Percentiles rank a stretch among this genome's conserved stretches.
phyloP scores from a whole-genome alignment of 1,139 yeast species.

The Geotrichum restrictum region DNA sequence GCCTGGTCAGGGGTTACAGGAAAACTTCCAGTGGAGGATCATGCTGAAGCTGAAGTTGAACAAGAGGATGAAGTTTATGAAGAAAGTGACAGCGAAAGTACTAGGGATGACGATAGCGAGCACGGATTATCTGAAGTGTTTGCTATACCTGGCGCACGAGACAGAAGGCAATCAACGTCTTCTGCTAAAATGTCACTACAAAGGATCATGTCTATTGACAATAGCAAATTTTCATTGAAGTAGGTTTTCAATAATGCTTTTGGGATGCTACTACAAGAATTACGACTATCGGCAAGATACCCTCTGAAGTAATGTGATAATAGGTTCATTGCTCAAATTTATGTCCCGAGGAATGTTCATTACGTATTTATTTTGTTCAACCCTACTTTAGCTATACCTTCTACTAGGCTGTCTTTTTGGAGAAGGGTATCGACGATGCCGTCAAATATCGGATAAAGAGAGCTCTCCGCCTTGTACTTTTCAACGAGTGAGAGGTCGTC shows the following conservation, averaged over 20 bases:
- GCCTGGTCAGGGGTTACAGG: conserved; percentile 15
- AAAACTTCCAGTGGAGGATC: neutral
- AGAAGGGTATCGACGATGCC: conserved; percentile 45
- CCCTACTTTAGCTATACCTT: conserved; percentile 5
- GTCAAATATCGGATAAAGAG: conserved; percentile 47
- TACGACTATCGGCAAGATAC: too few species aligned
- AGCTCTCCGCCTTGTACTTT: conserved; percentile 40
- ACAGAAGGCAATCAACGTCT: conserved; percentile 13
- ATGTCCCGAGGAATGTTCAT: neutral
- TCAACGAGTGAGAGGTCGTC: conserved; percentile 32
- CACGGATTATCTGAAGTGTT: conserved; percentile 1
- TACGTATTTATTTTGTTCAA: neutral
- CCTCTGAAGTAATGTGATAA: neutral
- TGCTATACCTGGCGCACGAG: neutral
- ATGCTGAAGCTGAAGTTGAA: conserved; percentile 1
- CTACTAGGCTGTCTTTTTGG: neutral
- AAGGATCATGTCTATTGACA: conserved; percentile 9
- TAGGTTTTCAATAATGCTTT: neutral
- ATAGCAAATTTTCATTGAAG: neutral
- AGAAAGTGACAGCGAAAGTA: neutral
- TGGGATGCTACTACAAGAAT: too few species aligned
- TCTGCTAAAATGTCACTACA: conserved; percentile 17
- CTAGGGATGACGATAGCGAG: neutral
- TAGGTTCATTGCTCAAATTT: neutral
- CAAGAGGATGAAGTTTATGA: neutral